Base-by-base conservation (phyloP, 2,329 filamentous ascomycete genomes). In the Microdochium trichocladiopsis region DNA sequence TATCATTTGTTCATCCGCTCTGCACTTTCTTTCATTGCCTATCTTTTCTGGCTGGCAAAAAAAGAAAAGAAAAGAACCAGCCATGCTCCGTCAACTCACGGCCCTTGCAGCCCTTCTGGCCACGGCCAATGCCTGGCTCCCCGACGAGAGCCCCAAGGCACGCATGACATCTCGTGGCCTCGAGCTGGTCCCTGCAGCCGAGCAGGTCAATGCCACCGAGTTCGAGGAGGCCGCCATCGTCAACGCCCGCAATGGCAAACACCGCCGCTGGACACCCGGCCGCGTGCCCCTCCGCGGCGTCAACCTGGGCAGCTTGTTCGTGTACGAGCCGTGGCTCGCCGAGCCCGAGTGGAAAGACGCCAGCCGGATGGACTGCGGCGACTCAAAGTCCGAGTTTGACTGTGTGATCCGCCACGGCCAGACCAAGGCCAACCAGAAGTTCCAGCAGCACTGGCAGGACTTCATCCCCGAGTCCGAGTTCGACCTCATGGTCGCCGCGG, bases 291-390 rank as follows among this genome's bases (percentile, higher is more conserved):
- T 82, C 50, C 74, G 78, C 10, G 79, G 78, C 28, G 78, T 82
- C 52, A 81, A 82, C 59, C 64, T 80, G 9, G 77, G 78, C 5
- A 72, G 73, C 1, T 68, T 74, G 23, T 80, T 81, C 58, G 61
- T 81, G 51, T 65, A 74, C 31, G 78, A 82, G 63, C 76, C 76
- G 8, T 82, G 78, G 78, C 76, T 81, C 60, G 71, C 71, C 47
- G 56, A 58, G 16, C 59, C 63, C 25, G 69, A 69, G 50, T 82
- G 78, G 77, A 61, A 55, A 18, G 57, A 56, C 18, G 16, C 41
- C 14, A n/a, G 4, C 47, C 23, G 9, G 8, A 77, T 79, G 60
- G 76, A 76, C 31, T 82, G 78, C 56, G 62, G 62, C 9, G 66
- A 58, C 2, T 58, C 67, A n/a, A 62, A 69, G 16, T 75, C 74